A percentile compares a stretch with the other conserved stretches of the same genome.
These are phyloP conservation scores for Paramecium primaurelia DNA, from an alignment of 73 alveolate genomes.

Conservation along the genomic window DNA sequence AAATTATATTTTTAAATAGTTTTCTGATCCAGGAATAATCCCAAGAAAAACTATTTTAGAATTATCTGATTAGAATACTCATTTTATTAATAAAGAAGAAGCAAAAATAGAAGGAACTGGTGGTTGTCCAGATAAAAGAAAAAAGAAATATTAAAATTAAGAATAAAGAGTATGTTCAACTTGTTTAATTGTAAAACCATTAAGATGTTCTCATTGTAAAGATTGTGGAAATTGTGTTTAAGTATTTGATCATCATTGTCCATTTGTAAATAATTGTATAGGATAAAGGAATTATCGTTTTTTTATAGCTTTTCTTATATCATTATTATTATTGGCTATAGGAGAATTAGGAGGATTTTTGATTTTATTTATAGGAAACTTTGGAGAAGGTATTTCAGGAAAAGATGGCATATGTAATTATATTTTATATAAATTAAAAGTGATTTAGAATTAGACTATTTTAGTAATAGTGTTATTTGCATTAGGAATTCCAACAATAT, in stretches of 20 bases:
- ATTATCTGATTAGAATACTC: conserved; percentile 9
- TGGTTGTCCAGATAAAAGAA: conserved; percentile 19
- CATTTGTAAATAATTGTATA: conserved; percentile 93
- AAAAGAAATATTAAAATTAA: not conserved
- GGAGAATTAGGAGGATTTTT: conserved; percentile 62
- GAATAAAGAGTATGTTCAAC: conserved; percentile 85
- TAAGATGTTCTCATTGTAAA: conserved; percentile 94
- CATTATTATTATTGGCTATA: conserved; percentile 46
- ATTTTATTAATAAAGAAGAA: not conserved
- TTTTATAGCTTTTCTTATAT: conserved; percentile 51
- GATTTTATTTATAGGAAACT: conserved; percentile 50
- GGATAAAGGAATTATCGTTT: conserved; percentile 75
- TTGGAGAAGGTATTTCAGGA: conserved; percentile 52
- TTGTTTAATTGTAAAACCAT: conserved; percentile 92
- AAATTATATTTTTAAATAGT: not conserved
- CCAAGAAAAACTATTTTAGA: conserved; percentile 63
- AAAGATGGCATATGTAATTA: conserved; percentile 31
- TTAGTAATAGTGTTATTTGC: conserved; percentile 44
- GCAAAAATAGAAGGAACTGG: conserved; percentile 10
- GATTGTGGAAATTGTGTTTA: conserved; percentile 95
- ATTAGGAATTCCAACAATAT: conserved; percentile 55
- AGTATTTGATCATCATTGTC: conserved; percentile 98
- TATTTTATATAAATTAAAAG: not conserved
- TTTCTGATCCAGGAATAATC: conserved; percentile 73
- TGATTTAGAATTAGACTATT: conserved; percentile 50